Evolutionary conservation across 306 rosid genomes (phyloP), one percentile per base, ranked within the genome.

Genomic region (Fragaria iinumae): DNA sequence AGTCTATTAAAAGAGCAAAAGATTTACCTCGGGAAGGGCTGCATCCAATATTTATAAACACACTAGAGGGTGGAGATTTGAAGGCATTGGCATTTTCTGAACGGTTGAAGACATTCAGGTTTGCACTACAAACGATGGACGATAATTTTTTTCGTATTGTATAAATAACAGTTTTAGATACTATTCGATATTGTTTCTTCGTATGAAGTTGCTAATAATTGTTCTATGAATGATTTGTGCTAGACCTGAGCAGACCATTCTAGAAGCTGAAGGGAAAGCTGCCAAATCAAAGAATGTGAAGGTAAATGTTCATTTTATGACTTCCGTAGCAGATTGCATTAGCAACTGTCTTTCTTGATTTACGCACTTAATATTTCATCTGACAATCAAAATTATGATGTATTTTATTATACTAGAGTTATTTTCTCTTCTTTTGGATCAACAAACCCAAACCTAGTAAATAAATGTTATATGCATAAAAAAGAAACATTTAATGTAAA

Each of bases 71-170:
- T 1, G 97, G 98, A 81, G 97, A 95, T 75, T 86, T 92, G 77
- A 89, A 80, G 86, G 98, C 98, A 29, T 82, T 95, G 85, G 98
- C 98, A 59, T 95, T 95, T 84, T 90, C 98, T n/a, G 98, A 95
- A 85, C 92, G 90, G 69, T 86, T 95, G 84, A 95, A 95, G 83
- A 86, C 81, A 71, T 95, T 90, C 84, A 95, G 97, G 97, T 94
- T 66, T 72, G 89, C 73, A 71, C 34, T 62, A 45, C 17, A n/a
- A 69, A 27, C 38, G 63, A 76, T 62, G 55, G 23, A 63, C 79
- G 6, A 39, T 71, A 38, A 57, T 52, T 65, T 70, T n/a, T 4
- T 13, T 32, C 3, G 36, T 55, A 25, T 11, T 9, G 52, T 49
- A n/a, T 64, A 3, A 73, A 41, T 72, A 21, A 73, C 23, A 56